Percentiles rank a stretch among this genome's conserved stretches.
phyloP scores from a whole-genome alignment of 192 early-diverging fungal species.

The Tieghemiomyces parasiticus region DNA sequence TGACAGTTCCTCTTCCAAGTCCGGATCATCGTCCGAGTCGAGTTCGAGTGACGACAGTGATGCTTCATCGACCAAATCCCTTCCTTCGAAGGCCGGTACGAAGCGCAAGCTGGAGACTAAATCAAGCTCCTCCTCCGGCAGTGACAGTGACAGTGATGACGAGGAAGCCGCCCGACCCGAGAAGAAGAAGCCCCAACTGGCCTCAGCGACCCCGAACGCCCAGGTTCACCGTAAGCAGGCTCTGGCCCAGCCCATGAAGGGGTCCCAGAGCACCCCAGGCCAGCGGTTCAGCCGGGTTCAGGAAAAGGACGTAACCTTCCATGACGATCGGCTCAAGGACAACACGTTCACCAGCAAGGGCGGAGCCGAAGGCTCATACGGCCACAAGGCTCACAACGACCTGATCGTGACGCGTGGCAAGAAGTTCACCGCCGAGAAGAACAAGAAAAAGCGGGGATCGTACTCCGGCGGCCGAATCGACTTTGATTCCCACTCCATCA shows the following conservation, averaged over 20 bases:
- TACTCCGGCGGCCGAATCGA: slow-evolving; percentile 89
- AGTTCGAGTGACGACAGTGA: slow-evolving; percentile 8
- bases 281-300: slow-evolving; percentile 74
- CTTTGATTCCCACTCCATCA: slow-evolving; percentile 72
- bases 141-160: slow-evolving; percentile 12
- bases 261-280: slow-evolving; percentile 18
- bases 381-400: slow-evolving; percentile 85
- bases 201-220: slow-evolving; percentile 10
- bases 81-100: not conserved
- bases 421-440: slow-evolving; percentile 89
- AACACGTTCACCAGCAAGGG: slow-evolving; percentile 64
- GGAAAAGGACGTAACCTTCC: slow-evolving; percentile 64
- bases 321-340: slow-evolving; percentile 67
- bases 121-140: slow-evolving; percentile 15
- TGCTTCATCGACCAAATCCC: slow-evolving; percentile 4
- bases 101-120: not conserved
- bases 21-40: slow-evolving; percentile 11
- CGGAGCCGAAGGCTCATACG: slow-evolving; percentile 57
- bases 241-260: slow-evolving; percentile 9
- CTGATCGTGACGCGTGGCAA: slow-evolving; percentile 81
- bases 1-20: not conserved
- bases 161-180: slow-evolving; percentile 19
- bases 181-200: slow-evolving; percentile 27
- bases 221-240: not conserved
- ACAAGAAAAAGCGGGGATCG: slow-evolving; percentile 91